Evolutionary conservation across 192 early-diverging fungal genomes (phyloP).

Genomic region (Coemansia sp.): DNA sequence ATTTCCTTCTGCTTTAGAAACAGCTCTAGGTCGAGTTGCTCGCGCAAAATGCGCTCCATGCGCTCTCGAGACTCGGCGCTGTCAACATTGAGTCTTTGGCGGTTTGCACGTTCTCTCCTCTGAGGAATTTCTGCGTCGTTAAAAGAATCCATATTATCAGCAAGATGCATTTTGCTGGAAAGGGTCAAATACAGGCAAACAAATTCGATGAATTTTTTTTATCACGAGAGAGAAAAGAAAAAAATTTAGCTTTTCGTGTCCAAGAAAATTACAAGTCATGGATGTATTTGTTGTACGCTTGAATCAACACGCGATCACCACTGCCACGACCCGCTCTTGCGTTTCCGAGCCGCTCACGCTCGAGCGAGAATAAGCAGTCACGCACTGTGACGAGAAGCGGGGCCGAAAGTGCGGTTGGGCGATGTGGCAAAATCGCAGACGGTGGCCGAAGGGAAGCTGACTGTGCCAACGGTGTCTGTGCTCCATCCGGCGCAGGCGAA

Average conservation of each 20-base stretch:
- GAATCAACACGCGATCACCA: slow-evolving; percentile 46
- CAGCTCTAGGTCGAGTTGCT: slow-evolving; percentile 79
- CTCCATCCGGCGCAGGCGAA: slow-evolving; percentile 22
- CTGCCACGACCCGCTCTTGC: slow-evolving; percentile 45
- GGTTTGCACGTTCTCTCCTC: background rate
- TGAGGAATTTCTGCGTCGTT: background rate
- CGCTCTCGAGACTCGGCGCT: slow-evolving; percentile 37
- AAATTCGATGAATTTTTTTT: background rate
- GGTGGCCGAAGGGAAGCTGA: slow-evolving; percentile 8
- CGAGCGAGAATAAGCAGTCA: slow-evolving; percentile 74
- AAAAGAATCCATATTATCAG: background rate
- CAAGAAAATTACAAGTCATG: background rate
- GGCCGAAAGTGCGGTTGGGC: slow-evolving; percentile 36
- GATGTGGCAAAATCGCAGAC: slow-evolving; percentile 22
- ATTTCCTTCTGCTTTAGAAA: slow-evolving; percentile 69
- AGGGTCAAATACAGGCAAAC: background rate
- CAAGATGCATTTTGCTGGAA: background rate
- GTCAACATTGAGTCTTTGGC: slow-evolving; percentile 11
- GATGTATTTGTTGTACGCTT: slow-evolving; percentile 28
- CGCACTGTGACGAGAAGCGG: slow-evolving; percentile 63
- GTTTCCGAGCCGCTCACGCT: slow-evolving; percentile 59
- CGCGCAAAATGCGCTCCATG: slow-evolving; percentile 60
- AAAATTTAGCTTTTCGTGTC: background rate
- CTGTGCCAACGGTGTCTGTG: slow-evolving; percentile 1
- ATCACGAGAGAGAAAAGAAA: background rate